Evolutionary conservation across 495 filamentous ascomycete genomes (phyloP).

Genomic region (Thozetella sp.): DNA sequence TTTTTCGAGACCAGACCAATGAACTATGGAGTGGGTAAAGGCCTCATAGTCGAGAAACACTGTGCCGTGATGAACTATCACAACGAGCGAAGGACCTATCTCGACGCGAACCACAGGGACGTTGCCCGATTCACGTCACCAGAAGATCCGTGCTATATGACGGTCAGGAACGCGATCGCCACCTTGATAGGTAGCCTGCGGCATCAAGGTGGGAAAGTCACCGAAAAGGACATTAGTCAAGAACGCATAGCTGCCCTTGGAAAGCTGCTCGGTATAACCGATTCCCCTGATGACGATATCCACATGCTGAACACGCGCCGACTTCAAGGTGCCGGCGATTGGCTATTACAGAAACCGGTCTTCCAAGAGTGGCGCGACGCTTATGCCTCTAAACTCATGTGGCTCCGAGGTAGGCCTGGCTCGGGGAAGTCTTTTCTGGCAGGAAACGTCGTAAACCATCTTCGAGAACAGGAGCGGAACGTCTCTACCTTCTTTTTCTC

Average conservation of each 20-base stretch:
- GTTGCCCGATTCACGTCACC: slow-evolving; percentile 10
- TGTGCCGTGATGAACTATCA: slow-evolving; percentile 15
- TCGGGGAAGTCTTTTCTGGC: slow-evolving; percentile 5
- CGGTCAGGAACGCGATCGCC: slow-evolving; percentile 6
- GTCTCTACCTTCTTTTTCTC: slow-evolving; percentile 8
- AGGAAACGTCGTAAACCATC: slow-evolving; percentile 1
- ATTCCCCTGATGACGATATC: slow-evolving; percentile 3
- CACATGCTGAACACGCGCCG: neutral
- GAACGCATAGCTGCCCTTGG: neutral
- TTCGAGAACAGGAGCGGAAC: neutral
- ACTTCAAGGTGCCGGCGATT: slow-evolving; percentile 5
- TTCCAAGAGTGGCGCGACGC: neutral
- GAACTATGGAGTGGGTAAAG: slow-evolving; percentile 7
- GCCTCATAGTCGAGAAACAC: slow-evolving; percentile 14
- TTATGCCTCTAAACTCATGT: neutral
- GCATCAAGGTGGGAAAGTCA: neutral
- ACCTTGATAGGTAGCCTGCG: neutral
- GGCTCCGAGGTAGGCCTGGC: slow-evolving; percentile 5
- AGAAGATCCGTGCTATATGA: slow-evolving; percentile 9
- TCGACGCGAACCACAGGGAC: slow-evolving; percentile 17
- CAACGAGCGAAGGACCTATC: slow-evolving; percentile 10
- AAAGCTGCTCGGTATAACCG: slow-evolving; percentile 2
- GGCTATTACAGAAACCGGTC: neutral
- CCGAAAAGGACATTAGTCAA: neutral
- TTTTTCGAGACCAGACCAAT: slow-evolving; percentile 8